phyloP scores from a whole-genome alignment of 2,329 filamentous ascomycete species.

The Thelonectria blattea region DNA sequence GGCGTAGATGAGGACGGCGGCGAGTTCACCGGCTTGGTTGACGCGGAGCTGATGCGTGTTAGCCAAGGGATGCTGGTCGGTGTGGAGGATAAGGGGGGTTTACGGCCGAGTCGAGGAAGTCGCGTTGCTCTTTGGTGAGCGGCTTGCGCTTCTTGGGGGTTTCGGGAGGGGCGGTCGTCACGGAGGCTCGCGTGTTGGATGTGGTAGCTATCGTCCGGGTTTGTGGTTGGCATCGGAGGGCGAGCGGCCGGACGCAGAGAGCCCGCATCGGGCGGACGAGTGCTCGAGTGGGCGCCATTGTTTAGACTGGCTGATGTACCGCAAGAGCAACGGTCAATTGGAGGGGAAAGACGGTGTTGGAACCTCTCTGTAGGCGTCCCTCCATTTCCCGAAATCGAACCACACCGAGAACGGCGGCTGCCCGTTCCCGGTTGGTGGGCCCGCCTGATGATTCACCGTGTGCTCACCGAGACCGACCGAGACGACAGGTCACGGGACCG shows the following conservation, averaged over 20 bases:
- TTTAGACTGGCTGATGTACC: conserved; percentile 6
- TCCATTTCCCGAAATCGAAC: conserved; percentile 31
- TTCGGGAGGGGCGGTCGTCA: conserved; percentile 31
- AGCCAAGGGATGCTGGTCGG: conserved; percentile 11
- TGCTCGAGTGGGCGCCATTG: conserved; percentile 31
- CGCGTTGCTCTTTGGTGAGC: conserved; percentile 71
- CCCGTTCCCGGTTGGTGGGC: conserved; percentile 19
- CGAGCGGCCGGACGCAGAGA: conserved; percentile 24
- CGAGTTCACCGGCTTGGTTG: conserved; percentile 97
- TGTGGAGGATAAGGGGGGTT: conserved; percentile 27
- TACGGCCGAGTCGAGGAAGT: conserved; percentile 77
- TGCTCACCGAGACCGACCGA: conserved; percentile 17
- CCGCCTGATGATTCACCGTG: conserved; percentile 5
- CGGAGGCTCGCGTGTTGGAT: conserved; percentile 25
- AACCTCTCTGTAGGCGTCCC: background rate
- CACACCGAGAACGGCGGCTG: conserved; percentile 30
- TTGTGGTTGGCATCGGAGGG: conserved; percentile 23
- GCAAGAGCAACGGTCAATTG: conserved; percentile 20
- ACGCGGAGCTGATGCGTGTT: conserved; percentile 72
- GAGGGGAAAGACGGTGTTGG: conserved; percentile 1
- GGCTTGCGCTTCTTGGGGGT: conserved; percentile 57
- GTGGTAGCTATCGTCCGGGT: conserved; percentile 33
- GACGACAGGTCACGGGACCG: background rate
- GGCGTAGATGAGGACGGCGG: conserved; percentile 91
- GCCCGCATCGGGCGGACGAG: conserved; percentile 25